Evolutionary conservation across 192 early-diverging fungal genomes (phyloP).

Genomic region (Coemansia sp.): DNA sequence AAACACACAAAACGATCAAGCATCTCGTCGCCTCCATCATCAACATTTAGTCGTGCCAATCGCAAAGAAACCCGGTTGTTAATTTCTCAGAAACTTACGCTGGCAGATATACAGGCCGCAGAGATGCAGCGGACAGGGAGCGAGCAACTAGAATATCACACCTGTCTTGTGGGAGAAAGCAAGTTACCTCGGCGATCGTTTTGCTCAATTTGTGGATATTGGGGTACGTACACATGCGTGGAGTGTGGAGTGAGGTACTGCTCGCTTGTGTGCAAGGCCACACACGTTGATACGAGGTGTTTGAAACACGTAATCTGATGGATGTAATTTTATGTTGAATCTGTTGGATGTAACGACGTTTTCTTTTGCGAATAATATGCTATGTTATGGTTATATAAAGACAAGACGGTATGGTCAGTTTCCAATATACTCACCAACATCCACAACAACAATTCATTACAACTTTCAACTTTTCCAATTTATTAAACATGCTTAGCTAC

Average conservation of each 20-base stretch:
- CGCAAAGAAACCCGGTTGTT: slow-evolving; percentile 34
- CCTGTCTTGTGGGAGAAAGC: slow-evolving; percentile 8
- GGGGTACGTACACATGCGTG: slow-evolving; percentile 60
- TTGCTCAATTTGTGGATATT: slow-evolving; percentile 68
- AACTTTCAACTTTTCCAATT: not conserved
- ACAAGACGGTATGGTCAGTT: not conserved
- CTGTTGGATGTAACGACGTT: not conserved
- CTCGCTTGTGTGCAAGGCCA: slow-evolving; percentile 58
- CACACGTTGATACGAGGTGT: slow-evolving; percentile 65
- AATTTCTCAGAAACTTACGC: slow-evolving; percentile 16
- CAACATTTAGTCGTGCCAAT: slow-evolving; percentile 7
- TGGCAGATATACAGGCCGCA: slow-evolving; percentile 26
- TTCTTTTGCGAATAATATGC: not conserved
- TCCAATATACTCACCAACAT: not conserved
- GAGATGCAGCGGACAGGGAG: slow-evolving; percentile 11
- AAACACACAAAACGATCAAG: not conserved
- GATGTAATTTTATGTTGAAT: not conserved
- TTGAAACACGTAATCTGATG: slow-evolving; percentile 37
- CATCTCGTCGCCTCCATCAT: not conserved
- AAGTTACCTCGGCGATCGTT: slow-evolving; percentile 55
- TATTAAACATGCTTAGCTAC: not conserved
- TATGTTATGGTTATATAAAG: not conserved
- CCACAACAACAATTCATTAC: not conserved
- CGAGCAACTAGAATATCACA: not conserved
- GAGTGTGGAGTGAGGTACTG: slow-evolving; percentile 70